Evolutionary conservation across 192 early-diverging fungal species (phyloP).

Genomic region (Coemansia sp.): DNA sequence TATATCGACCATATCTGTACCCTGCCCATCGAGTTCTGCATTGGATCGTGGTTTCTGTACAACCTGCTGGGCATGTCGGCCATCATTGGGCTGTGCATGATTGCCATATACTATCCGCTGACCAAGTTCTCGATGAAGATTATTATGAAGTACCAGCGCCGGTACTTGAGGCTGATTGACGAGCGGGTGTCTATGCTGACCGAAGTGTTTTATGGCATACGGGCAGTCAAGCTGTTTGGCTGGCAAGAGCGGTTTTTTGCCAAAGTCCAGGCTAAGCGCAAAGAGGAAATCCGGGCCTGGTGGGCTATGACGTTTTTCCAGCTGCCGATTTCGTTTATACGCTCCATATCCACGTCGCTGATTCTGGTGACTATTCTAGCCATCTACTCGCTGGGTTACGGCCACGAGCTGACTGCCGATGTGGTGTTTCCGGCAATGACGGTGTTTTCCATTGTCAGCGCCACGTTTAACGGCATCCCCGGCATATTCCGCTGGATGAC

Average conservation of each 20-base stretch:
- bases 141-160: constrained; percentile 56
- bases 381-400: constrained; percentile 57
- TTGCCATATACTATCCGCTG: constrained; percentile 64
- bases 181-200: constrained; percentile 78
- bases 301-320: constrained; percentile 56
- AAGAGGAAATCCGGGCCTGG: constrained; percentile 61
- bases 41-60: constrained; percentile 72
- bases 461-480: constrained; percentile 62
- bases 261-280: constrained; percentile 62
- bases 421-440: constrained; percentile 71
- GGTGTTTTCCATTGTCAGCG: constrained; percentile 69
- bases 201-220: constrained; percentile 86
- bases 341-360: constrained; percentile 53
- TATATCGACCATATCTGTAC: constrained; percentile 63
- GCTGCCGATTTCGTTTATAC: constrained; percentile 57
- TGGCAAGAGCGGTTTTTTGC: constrained; percentile 77
- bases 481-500: constrained; percentile 59
- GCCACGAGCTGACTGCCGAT: constrained; percentile 60
- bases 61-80: constrained; percentile 77
- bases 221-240: constrained; percentile 90
- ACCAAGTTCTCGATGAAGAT: constrained; percentile 56
- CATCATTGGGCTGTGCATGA: constrained; percentile 70
- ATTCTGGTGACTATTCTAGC: constrained; percentile 63
- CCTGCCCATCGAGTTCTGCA: constrained; percentile 63
- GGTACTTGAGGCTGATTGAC: constrained; percentile 62